phyloP scores from a whole-genome alignment of 371 early-diverging fungal genomes.

The Apophysomyces variabilis region DNA sequence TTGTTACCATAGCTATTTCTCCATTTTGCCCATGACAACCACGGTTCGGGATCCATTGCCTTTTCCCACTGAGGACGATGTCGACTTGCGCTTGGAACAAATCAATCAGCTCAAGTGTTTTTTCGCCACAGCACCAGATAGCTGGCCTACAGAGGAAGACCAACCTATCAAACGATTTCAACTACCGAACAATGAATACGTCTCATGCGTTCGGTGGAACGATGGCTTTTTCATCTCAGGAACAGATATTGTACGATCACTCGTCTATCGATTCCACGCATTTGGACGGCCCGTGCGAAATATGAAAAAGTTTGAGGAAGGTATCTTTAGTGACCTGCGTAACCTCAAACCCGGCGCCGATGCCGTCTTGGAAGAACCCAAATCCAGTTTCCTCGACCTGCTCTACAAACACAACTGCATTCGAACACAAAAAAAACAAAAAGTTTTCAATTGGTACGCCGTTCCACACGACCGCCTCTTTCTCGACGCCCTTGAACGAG shows the following conservation, averaged over 20 bases:
- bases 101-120: conserved; percentile 60
- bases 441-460: conserved; percentile 99
- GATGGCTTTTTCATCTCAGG: conserved; percentile 94
- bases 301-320: conserved; percentile 99
- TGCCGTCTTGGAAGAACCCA: conserved; percentile 96
- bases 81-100: conserved; percentile 36
- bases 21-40: conserved; percentile 19
- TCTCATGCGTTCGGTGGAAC: conserved; percentile 93
- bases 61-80: conserved; percentile 36
- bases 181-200: conserved; percentile 83
- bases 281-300: conserved; percentile 89
- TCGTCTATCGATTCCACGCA: conserved; percentile 94
- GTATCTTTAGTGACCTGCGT: conserved; percentile 97
- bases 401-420: conserved; percentile 98
- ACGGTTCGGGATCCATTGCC: conserved; percentile 20
- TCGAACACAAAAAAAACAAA: conserved; percentile 99
- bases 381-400: conserved; percentile 96
- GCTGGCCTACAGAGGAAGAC: conserved; percentile 49
- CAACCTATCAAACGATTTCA: conserved; percentile 69
- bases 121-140: conserved; percentile 56
- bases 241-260: conserved; percentile 97
- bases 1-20: conserved; percentile 18
- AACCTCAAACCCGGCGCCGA: conserved; percentile 98
- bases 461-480: conserved; percentile 98
- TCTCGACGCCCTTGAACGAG: conserved; percentile 98